phyloP scores from a whole-genome alignment of 805 yeast species.

The Candida boleticola region DNA sequence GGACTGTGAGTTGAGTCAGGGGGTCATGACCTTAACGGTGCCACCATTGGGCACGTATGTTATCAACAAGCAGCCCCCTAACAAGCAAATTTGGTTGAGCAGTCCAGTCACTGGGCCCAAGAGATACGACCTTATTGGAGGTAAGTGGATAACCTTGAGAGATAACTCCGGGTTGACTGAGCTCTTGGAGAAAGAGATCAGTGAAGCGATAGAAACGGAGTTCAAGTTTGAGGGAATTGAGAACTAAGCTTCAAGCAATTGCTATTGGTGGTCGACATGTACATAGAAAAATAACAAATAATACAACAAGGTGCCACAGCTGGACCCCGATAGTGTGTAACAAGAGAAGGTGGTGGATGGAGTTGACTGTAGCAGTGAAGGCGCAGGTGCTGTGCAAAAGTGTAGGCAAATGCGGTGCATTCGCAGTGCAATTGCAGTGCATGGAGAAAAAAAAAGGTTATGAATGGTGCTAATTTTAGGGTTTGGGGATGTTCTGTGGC shows the following conservation, averaged over 20 bases:
- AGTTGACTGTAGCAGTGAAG: not conserved
- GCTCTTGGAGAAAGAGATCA: constrained; percentile 31
- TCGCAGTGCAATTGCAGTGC: too few species aligned
- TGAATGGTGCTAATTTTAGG: too few species aligned
- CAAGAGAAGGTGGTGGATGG: too few species aligned
- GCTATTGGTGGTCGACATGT: too few species aligned
- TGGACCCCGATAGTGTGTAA: too few species aligned
- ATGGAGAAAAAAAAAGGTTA: too few species aligned
- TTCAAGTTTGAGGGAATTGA: constrained; percentile 2
- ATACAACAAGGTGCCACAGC: too few species aligned
- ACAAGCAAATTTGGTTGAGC: constrained; percentile 93
- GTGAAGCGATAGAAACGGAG: constrained; percentile 14
- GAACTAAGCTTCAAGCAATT: not conserved
- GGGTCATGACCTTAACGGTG: constrained; percentile 74
- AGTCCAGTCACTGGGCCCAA: constrained; percentile 95
- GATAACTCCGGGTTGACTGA: constrained; percentile 46
- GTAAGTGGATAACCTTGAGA: constrained; percentile 77
- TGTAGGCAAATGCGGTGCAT: too few species aligned
- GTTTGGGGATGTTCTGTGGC: too few species aligned
- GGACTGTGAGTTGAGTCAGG: constrained; percentile 80
- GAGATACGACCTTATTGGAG: constrained; percentile 61
- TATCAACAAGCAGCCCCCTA: constrained; percentile 96
- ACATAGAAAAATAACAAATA: not conserved
- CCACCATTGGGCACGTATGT: constrained; percentile 83
- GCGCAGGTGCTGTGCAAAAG: not conserved